Evolutionary conservation across 768 basidiomycete genomes (phyloP), one percentile per base, ranked within the genome.

Genomic region (Rhodotorula babjevae): DNA sequence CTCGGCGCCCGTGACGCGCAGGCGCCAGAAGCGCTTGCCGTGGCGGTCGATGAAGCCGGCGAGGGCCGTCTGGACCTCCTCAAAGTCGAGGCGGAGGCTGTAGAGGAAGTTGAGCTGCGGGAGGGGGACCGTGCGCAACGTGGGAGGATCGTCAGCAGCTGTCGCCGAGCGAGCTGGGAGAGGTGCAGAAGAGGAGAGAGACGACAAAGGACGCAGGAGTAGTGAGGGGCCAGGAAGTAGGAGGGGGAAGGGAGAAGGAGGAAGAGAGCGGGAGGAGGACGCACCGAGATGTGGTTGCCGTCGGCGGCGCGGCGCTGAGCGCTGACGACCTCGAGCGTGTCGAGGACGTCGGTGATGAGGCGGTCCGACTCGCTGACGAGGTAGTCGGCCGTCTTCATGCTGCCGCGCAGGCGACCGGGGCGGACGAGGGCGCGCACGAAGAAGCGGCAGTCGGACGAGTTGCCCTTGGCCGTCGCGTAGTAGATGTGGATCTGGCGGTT

Each of bases 11-110:
- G 94, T 98, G 72, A 98, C 96, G 78, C 96, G 93, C 73, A 99
- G 86, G 72, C 96, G 89, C 96, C 96, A 99, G 64, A 98, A 85
- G 40, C 96, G 87, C 83, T 98, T 98, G 72, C 96, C 96, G 79
- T 99, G 96, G 52, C 96, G 90, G 77, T 98, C 96, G 77, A 99
- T 93, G 85, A 99, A 99, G 56, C 96, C 96, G n/a, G 94, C 89
- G 69, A 98, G 91, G 23, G 96, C 96, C 60, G 92, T 90, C 66
- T 97, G 87, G 15, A 98, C 94, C 78, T 98, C 95, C 73, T 97
- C 94, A 78, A 97, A 98, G 47, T 89, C 89, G 72, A 99, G 93
- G 42, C 89, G 87, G 58, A 99, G 89, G 80, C 91, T 92, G 86
- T 98, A 98, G 78, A 98, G 88, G 81, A 98, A 99, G 84, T 98